Percentiles rank a stretch among this genome's conserved stretches.
These are phyloP conservation scores for Boletus rubescentipes DNA, from an alignment of 768 basidiomycete genomes.

Conservation along the genomic window DNA sequence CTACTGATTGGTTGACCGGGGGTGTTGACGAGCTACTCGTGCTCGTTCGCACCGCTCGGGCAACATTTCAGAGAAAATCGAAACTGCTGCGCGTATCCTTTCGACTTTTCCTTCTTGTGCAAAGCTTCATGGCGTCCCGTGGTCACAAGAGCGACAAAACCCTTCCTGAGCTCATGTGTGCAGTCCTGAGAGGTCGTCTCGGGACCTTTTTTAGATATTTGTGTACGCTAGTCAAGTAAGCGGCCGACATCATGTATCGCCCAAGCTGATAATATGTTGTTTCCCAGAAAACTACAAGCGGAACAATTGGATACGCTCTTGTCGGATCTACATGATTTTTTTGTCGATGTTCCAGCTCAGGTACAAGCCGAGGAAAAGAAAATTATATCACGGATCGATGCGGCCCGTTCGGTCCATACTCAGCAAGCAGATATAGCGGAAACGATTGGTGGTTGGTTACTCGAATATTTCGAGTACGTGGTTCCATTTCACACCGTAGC, in stretches of 20 bases:
- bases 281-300: conserved; percentile 41
- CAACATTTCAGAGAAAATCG: conserved; percentile 31
- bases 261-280: conserved; percentile 16
- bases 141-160: conserved; percentile 42
- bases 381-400: conserved; percentile 24
- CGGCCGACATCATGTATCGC: background rate
- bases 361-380: conserved; percentile 37
- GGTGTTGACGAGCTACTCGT: conserved; percentile 33
- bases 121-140: conserved; percentile 41
- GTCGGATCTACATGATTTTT: conserved; percentile 39
- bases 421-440: conserved; percentile 23
- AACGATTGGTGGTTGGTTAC: conserved; percentile 49
- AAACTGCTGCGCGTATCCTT: conserved; percentile 47
- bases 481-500: background rate
- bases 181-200: conserved; percentile 44
- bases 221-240: conserved; percentile 49
- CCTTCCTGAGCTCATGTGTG: conserved; percentile 43
- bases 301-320: conserved; percentile 40
- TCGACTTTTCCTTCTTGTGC: conserved; percentile 43
- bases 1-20: conserved; percentile 25
- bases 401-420: conserved; percentile 17
- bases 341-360: conserved; percentile 33
- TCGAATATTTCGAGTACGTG: conserved; percentile 49
- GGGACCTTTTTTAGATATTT: conserved; percentile 45
- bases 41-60: conserved; percentile 39